Base-by-base conservation (phyloP, 2,329 filamentous ascomycete species). In the Annulohypoxylon truncatum region DNA sequence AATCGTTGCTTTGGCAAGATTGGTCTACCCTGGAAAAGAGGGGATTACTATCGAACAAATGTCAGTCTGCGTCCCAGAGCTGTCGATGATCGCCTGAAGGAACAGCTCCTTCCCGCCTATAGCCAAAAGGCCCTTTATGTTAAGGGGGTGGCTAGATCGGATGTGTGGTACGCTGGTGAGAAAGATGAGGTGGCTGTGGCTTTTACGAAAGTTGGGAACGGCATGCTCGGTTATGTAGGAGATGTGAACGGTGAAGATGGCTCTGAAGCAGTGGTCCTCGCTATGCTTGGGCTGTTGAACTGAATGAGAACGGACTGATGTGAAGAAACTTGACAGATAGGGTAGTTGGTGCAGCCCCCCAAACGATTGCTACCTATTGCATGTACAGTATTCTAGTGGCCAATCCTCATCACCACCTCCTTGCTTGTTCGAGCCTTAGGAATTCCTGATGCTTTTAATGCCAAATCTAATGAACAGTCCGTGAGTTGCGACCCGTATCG, bases 141-240 rank as follows among this genome's bases (percentile, higher is more conserved):
- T 15, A 9, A 55, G 35, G 60, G 66, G 18, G 66, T 74, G 28
- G 61, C 61, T 53, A 46, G 15, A 48, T 59, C 72, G 2, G 71
- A 66, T 22, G 64, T 57, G 33, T 75, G 73, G 72, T 77, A 75
- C 38, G 20, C 29, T 44, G 2, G 53, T 33, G 4, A 38, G 26
- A 7, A 68, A 74, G 55, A 64, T 18, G 51, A 54, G 22, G 51
- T 70, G 3, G 62, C 75, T n/a, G 67, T 74, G 20, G 74, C 50
- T 26, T 72, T 74, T 46, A 59, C 71, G 1, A 68, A 61, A 29
- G 72, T 77, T 44, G 75, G 71, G 10, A 52, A 44, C 7, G 74
- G 75, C 28, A 67, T 44, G 33, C 66, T 77, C 24, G 75, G 74
- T 22, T 77, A 77, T 64, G 60, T 77, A 40, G 74, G 75, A 35